Evolutionary conservation across 2,329 filamentous ascomycete species (phyloP).

Genomic region (Exophiala viscosa): DNA sequence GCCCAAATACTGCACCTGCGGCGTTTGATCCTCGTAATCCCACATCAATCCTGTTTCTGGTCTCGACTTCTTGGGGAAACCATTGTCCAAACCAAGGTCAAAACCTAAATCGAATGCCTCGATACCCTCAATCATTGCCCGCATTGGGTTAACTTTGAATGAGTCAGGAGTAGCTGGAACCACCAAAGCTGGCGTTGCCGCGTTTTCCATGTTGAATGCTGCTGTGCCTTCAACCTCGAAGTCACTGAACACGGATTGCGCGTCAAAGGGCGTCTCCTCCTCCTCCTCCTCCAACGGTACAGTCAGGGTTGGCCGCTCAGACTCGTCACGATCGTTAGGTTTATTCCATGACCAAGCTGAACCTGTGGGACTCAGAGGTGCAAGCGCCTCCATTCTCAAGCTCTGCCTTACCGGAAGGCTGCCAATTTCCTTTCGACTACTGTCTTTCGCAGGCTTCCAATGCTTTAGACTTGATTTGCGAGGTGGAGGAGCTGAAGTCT

Average conservation of each 20-base stretch:
- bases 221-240: background rate
- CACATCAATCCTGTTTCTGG: background rate
- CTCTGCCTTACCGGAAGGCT: background rate
- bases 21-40: no score
- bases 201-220: background rate
- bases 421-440: background rate
- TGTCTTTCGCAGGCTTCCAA: slow-evolving; percentile 3
- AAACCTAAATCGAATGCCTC: background rate
- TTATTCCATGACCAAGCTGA: slow-evolving; percentile 5
- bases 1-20: no score
- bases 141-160: background rate
- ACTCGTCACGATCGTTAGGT: background rate
- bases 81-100: background rate
- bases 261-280: slow-evolving; percentile 10
- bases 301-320: background rate
- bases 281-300: background rate
- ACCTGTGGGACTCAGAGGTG: slow-evolving; percentile 4
- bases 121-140: background rate
- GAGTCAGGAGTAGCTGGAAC: background rate
- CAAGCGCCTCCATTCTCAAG: no score
- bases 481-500: background rate
- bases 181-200: background rate
- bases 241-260: slow-evolving; percentile 4
- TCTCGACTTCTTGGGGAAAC: background rate
- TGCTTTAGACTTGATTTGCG: slow-evolving; percentile 13